These are phyloP conservation scores for Keithomyces neogunnii DNA, from an alignment of 2,329 filamentous ascomycete species.

Conservation along the genomic window DNA sequence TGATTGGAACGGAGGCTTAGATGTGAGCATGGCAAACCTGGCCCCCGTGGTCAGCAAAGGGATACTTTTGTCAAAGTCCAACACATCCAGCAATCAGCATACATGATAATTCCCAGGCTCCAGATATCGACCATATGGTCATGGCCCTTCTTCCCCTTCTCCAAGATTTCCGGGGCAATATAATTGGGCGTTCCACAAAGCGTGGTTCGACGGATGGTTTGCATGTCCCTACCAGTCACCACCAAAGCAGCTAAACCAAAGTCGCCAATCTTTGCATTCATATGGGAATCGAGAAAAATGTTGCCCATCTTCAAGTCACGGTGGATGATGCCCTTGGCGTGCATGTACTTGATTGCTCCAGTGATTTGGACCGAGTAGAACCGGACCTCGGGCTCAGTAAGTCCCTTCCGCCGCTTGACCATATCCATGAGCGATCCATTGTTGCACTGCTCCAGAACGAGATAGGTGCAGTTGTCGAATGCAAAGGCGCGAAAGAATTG, in stretches of 20 bases:
- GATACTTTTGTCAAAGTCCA: neutral
- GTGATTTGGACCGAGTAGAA: constrained; percentile 93
- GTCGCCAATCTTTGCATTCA: constrained; percentile 98
- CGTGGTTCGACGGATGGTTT: constrained; percentile 76
- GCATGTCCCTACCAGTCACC: constrained; percentile 84
- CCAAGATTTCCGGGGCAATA: constrained; percentile 91
- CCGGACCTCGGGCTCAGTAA: constrained; percentile 89
- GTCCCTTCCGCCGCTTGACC: constrained; percentile 82
- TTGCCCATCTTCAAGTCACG: constrained; percentile 97
- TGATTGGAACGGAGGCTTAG: constrained; percentile 93
- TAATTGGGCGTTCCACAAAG: constrained; percentile 98
- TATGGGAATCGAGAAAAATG: constrained; percentile 84
- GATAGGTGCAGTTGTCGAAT: constrained; percentile 80
- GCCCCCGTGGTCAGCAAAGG: neutral
- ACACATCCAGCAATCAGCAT: constrained; percentile 24
- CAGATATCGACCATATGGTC: constrained; percentile 98
- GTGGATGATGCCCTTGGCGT: constrained; percentile 91
- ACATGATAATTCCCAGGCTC: constrained; percentile 97
- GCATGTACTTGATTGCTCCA: constrained; percentile 96
- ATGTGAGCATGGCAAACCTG: constrained; percentile 92
- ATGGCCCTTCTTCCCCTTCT: constrained; percentile 89
- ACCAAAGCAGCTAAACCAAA: constrained; percentile 91
- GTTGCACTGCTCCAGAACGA: constrained; percentile 87
- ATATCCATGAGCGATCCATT: constrained; percentile 98
- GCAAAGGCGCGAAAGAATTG: constrained; percentile 92